A percentile compares a stretch with the other conserved stretches of the same genome.
Conservation (phyloP, 306 rosid genomes). For the Parietaria judaica region DNA sequence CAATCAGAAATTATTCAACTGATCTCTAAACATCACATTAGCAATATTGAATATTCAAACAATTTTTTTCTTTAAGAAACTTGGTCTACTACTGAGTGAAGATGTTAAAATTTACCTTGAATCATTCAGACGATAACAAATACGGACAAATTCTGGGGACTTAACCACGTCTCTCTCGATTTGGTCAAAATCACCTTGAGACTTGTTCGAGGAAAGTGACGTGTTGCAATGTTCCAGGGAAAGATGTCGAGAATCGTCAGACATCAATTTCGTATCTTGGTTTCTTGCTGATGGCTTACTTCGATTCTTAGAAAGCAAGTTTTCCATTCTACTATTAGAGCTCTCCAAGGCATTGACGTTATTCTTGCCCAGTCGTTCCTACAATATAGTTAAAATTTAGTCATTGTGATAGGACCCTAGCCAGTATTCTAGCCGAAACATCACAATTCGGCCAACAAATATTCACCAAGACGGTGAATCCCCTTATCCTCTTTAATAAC, state of each 20-base stretch:
- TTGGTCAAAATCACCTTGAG: conserved; percentile 29
- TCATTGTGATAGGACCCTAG: too few relatives aligned
- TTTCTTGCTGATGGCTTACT: conserved; percentile 26
- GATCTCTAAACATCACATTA: too few relatives aligned
- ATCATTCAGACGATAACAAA: conserved; percentile 37
- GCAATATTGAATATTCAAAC: too few relatives aligned
- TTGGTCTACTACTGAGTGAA: background rate
- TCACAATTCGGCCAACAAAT: too few relatives aligned
- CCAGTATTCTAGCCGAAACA: too few relatives aligned
- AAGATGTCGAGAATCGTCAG: conserved; percentile 24
- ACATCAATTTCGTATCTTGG: conserved; percentile 33
- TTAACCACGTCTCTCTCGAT: conserved; percentile 23
- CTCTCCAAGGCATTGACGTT: conserved; percentile 27
- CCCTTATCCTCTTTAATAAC: too few relatives aligned
- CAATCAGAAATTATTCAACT: too few relatives aligned
- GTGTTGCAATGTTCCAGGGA: conserved; percentile 22
- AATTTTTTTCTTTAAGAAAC: too few relatives aligned
- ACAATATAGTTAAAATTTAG: conserved; percentile 21
- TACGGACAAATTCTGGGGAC: conserved; percentile 31
- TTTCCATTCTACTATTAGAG: conserved; percentile 21
- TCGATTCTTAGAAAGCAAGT: conserved; percentile 20
- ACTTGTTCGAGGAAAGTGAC: conserved; percentile 27
- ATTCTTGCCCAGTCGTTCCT: conserved; percentile 52
- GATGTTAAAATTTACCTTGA: conserved; percentile 36
- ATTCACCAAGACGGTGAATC: too few relatives aligned